Base-by-base conservation (phyloP, 2,329 filamentous ascomycete genomes). In the Fusarium napiforme region DNA sequence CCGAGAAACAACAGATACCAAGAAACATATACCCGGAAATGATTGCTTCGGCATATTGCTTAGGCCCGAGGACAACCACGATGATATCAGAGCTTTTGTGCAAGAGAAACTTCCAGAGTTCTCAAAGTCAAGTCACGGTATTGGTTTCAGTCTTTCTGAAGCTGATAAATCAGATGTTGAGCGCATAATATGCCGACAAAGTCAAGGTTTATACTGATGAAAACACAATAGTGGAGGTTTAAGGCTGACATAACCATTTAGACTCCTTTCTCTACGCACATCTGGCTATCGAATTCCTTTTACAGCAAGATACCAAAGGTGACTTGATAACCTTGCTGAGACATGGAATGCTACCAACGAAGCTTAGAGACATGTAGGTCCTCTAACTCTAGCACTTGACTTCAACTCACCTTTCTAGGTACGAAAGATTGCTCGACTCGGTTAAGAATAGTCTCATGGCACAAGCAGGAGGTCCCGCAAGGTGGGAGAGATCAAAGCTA, bases 371-470 rank as follows among this genome's bases (percentile, higher is more conserved):
- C 2, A 47, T 68, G 65, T 68, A 11, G 14, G 63, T 23, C 0
- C 2, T 3, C 47, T 3, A 2, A 5, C 1, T 0, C 2, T 7
- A 3, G 2, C 1, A 7, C 5, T 7, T 3, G 1, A 1, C 1
- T 1, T 11, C 3, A 2, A 11, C 40, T 67, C 0, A 53, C 7
- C 2, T 0, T 9, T 4, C 0, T 4, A 67, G 64, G 40, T 67
- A 67, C 8, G 46, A 67, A 11, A 37, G 21, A 10, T 15, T 67
- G 6, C 55, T 67, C 0, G 63, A 53, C 4, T 59, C 46, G 0
- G 55, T 67, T 9, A 67, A 55, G 1, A 4, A 0, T 2, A 43
- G 7, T 2, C 55, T 67, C 1, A 1, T 2, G 8, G 14, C 23
- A 4, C 40, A 28, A 1, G 4, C 11, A 3, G 26, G 12, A 1